A percentile compares a stretch with the other conserved stretches of the same genome.
These are phyloP conservation scores for Backusella psychrophila DNA, from an alignment of 192 early-diverging fungal genomes.

Conservation along the genomic window DNA sequence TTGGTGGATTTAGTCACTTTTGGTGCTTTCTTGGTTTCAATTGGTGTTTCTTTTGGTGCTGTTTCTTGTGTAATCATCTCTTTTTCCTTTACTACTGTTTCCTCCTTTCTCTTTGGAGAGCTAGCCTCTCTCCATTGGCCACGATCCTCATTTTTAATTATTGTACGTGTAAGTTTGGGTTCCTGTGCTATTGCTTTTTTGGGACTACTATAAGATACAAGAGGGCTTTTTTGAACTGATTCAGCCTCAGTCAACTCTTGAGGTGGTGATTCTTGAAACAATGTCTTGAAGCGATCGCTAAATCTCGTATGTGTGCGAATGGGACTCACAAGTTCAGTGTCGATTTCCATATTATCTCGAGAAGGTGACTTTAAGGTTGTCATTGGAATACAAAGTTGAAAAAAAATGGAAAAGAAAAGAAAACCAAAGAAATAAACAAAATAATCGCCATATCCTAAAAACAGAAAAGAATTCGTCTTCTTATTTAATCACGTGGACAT, in stretches of 20 bases:
- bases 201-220: not conserved
- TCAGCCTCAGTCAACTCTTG: not conserved
- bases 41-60: not conserved
- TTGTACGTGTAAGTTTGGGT: not conserved
- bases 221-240: not conserved
- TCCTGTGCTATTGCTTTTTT: not conserved
- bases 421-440: too few species aligned
- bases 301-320: not conserved
- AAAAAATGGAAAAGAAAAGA: not conserved
- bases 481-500: too few species aligned
- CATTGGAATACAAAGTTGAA: not conserved
- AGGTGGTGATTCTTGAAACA: not conserved
- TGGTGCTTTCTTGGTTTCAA: not conserved
- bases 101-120: not conserved
- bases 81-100: not conserved
- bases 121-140: not conserved
- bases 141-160: slow-evolving; percentile 16
- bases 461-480: too few species aligned
- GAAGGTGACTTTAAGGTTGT: not conserved
- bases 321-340: not conserved
- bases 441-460: too few species aligned
- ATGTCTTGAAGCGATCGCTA: not conserved
- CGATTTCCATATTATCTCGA: not conserved
- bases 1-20: not conserved
- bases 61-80: not conserved